Evolutionary conservation across 2,329 filamentous ascomycete species (phyloP).

Genomic region (Thielaviopsis euricoi): DNA sequence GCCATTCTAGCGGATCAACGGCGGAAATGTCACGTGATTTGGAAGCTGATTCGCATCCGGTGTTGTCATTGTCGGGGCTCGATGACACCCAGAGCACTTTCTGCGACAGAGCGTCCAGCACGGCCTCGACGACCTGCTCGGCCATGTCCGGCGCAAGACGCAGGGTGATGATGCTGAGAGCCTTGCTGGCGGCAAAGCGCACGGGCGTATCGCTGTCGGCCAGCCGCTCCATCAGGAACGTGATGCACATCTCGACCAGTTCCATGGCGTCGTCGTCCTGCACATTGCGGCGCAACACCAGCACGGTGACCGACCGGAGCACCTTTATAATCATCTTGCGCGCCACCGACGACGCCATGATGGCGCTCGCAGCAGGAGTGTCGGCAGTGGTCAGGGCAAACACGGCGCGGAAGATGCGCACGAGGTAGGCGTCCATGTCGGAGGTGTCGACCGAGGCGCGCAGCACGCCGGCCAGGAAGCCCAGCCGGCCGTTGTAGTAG

Average conservation of each 20-base stretch:
- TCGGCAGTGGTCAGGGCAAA: conserved; percentile 39
- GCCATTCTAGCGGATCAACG: conserved; percentile 76
- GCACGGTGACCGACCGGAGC: conserved; percentile 55
- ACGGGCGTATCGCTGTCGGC: conserved; percentile 85
- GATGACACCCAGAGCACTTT: conserved; percentile 37
- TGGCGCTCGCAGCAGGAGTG: conserved; percentile 30
- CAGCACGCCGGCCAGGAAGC: conserved; percentile 62
- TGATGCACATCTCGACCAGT: conserved; percentile 65
- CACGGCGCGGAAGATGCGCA: conserved; percentile 47
- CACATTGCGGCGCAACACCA: conserved; percentile 39
- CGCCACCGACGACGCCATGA: conserved; percentile 60
- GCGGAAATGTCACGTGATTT: conserved; percentile 46
- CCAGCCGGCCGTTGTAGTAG: conserved; percentile 60
- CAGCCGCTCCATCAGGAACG: conserved; percentile 60
- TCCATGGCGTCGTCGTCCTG: conserved; percentile 28
- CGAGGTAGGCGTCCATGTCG: conserved; percentile 53
- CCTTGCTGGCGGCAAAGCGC: conserved; percentile 79
- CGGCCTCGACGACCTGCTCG: conserved; percentile 69
- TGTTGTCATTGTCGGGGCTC: conserved; percentile 26
- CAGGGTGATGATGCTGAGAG: conserved; percentile 70
- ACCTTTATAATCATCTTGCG: conserved; percentile 75
- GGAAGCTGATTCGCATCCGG: conserved; percentile 18
- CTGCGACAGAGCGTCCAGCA: conserved; percentile 51
- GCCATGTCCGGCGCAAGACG: conserved; percentile 70
- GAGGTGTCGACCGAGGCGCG: conserved; percentile 53